Evolutionary conservation across 306 rosid species (phyloP), one percentile per base, ranked within the genome.

Genomic region (Corylus americana): DNA sequence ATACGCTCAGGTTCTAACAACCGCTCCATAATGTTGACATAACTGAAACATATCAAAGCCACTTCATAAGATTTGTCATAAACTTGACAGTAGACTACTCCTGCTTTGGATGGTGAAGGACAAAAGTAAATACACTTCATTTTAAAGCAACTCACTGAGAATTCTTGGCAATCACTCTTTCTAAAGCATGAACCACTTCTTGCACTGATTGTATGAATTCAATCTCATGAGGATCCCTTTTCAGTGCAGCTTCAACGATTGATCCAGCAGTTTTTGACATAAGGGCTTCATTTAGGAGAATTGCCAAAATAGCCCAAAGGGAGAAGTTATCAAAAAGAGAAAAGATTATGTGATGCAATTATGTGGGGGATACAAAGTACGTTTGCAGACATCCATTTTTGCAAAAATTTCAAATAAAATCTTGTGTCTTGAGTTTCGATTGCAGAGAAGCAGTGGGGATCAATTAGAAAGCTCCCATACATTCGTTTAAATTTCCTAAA

Each of bases 201-300:
- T 94, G 98, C 45, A 94, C 91, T 22, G 93, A 90, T 84, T 94
- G 97, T 79, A 94, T 88, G 85, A 94, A 94, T 79, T 94, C 98
- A 74, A 76, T 82, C 88, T 94, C 98, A 57, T 92, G 93, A 78
- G 98, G 98, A 83, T 94, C 98, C 86, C 97, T 94, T 89, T 90
- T 94, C 39, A 94, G 88, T 17, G 91, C 90, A 55, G 98, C 97
- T 87, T 94, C 98, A 80, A 94, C 91, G 64, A 94, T 92, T 49
- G 98, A 92, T 82, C 96, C 98, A 71, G 97, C 98, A 78, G 97
- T 88, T 87, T 94, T 94, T 73, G 93, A 94, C 94, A 94, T 89
- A 78, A 91, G 90, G 74, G 93, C 97, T 94, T 88, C 87, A 88
- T 71, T 85, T 66, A 74, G 80, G 76, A 86, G 78, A 84, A 83